Evolutionary conservation across 345 rosid species (phyloP).

Genomic region (Citrus trifoliata): DNA sequence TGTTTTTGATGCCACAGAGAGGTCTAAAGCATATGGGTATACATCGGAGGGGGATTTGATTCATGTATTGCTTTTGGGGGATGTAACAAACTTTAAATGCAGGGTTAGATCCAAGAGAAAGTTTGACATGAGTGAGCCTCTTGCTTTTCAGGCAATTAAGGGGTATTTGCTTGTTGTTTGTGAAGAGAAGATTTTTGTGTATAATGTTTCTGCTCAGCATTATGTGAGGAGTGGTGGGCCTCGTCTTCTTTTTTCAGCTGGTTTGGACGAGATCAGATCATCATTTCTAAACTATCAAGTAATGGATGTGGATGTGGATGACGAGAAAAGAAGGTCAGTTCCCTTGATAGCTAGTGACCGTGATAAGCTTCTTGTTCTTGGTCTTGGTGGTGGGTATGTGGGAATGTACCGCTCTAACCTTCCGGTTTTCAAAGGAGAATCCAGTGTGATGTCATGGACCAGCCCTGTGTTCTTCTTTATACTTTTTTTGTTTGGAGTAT

Average conservation of each 20-base stretch:
- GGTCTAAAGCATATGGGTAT: slow-evolving; percentile 94
- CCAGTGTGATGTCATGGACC: slow-evolving; percentile 74
- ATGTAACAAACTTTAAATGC: slow-evolving; percentile 86
- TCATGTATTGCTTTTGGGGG: slow-evolving; percentile 74
- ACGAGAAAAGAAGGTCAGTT: slow-evolving; percentile 16
- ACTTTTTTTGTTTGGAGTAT: slow-evolving; percentile 73
- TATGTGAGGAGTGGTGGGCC: slow-evolving; percentile 71
- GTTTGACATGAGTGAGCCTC: slow-evolving; percentile 60
- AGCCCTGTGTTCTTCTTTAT: slow-evolving; percentile 84
- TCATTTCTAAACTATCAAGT: slow-evolving; percentile 57
- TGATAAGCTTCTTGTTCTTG: slow-evolving; percentile 71
- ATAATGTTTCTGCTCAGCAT: slow-evolving; percentile 81
- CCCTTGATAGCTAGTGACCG: slow-evolving; percentile 82
- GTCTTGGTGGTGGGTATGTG: slow-evolving; percentile 78
- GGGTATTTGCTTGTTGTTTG: slow-evolving; percentile 71
- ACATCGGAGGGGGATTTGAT: slow-evolving; percentile 83
- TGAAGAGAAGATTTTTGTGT: slow-evolving; percentile 64
- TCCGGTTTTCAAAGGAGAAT: slow-evolving; percentile 54
- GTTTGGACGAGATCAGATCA: slow-evolving; percentile 71
- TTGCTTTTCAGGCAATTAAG: slow-evolving; percentile 73
- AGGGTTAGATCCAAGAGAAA: slow-evolving; percentile 82
- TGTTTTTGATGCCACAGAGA: slow-evolving; percentile 69
- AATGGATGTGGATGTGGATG: slow-evolving; percentile 18
- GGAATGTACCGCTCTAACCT: slow-evolving; percentile 84
- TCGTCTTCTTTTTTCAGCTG: slow-evolving; percentile 68